A percentile compares a stretch with the other conserved stretches of the same genome.
Evolutionary conservation across 2,329 filamentous ascomycete genomes (phyloP).

Genomic region (Cladophialophora yegresii): DNA sequence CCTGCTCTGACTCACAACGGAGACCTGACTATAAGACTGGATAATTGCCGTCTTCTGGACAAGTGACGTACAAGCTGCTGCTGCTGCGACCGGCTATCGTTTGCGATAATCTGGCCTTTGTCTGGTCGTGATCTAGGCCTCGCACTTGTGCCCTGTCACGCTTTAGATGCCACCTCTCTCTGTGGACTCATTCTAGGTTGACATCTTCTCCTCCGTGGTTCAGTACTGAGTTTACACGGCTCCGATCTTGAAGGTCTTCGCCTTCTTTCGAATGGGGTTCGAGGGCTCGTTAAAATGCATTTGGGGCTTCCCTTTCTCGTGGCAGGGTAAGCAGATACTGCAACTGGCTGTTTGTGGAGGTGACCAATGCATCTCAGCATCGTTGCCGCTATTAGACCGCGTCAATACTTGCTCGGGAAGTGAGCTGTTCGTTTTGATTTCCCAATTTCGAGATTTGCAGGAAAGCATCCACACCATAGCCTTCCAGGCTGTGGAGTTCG

Average conservation of each 20-base stretch:
- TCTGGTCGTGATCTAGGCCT: too few species aligned
- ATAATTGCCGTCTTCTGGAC: neutral
- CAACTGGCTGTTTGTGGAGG: neutral
- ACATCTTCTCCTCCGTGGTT: neutral
- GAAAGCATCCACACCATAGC: slow-evolving; percentile 94
- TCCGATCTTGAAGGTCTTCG: neutral
- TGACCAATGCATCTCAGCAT: neutral
- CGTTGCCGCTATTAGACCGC: slow-evolving; percentile 58
- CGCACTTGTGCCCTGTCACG: neutral
- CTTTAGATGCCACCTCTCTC: neutral
- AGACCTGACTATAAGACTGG: neutral
- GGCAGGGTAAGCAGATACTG: neutral
- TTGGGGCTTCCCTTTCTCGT: neutral
- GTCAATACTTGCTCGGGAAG: slow-evolving; percentile 73
- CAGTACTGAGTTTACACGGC: too few species aligned
- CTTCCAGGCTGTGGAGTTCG: slow-evolving; percentile 87
- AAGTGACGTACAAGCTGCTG: neutral
- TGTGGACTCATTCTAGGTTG: neutral
- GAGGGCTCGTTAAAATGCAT: neutral
- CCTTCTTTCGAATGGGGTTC: neutral
- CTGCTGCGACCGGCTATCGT: neutral
- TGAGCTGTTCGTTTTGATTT: slow-evolving; percentile 96
- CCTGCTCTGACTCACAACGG: neutral
- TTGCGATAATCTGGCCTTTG: too few species aligned
- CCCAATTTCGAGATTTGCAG: slow-evolving; percentile 93